These are phyloP conservation scores for Skeletonema costatum DNA, from an alignment of 108 stramenopile genomes.

Conservation along the genomic window DNA sequence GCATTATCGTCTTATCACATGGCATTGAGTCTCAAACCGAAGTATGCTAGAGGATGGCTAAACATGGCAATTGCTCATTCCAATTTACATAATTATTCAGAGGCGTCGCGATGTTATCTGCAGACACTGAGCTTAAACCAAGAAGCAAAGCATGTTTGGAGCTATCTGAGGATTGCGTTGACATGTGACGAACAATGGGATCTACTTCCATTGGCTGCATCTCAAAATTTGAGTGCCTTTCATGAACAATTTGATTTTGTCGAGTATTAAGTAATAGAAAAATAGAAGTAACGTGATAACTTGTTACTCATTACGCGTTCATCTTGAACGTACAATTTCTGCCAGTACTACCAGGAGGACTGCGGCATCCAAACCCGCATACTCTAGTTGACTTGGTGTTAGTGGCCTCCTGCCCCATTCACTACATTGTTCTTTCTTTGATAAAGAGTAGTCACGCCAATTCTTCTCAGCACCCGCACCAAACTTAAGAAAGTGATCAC, in stretches of 20 bases:
- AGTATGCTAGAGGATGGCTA: constrained; percentile 95
- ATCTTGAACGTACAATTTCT: constrained; percentile 18
- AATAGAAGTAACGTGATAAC: neutral
- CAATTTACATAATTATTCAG: constrained; percentile 85
- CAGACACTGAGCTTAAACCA: constrained; percentile 92
- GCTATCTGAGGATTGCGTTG: constrained; percentile 93
- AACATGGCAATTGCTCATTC: constrained; percentile 95
- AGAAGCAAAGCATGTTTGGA: constrained; percentile 91
- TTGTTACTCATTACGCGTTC: neutral
- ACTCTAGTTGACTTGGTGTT: constrained; percentile 29
- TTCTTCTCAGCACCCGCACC: neutral
- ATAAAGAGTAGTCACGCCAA: constrained; percentile 18
- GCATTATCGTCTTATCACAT: constrained; percentile 84
- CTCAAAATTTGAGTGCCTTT: constrained; percentile 75
- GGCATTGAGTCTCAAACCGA: constrained; percentile 87
- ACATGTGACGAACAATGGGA: constrained; percentile 92
- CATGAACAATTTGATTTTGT: constrained; percentile 86
- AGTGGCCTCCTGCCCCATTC: constrained; percentile 44
- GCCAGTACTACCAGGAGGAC: constrained; percentile 33
- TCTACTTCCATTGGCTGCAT: constrained; percentile 78
- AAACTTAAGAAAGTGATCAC: constrained; percentile 26
- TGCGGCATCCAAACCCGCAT: constrained; percentile 46
- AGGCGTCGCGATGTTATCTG: constrained; percentile 92
- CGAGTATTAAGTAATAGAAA: constrained; percentile 17
- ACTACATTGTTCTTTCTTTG: constrained; percentile 58